Evolutionary conservation across 345 rosid species (phyloP).

Genomic region (Gossypium ekmanianum): DNA sequence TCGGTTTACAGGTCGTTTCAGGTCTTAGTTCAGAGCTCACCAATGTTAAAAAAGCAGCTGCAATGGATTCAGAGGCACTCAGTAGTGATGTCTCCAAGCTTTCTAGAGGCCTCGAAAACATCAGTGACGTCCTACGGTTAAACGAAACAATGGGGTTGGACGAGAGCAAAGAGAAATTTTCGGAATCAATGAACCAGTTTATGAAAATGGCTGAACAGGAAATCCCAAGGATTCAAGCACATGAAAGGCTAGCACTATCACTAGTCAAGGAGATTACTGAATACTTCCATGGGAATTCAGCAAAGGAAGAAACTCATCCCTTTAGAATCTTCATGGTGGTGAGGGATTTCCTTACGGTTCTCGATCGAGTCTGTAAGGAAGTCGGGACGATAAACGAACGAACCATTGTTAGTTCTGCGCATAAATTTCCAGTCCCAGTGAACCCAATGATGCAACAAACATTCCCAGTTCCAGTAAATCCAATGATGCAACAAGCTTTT

Average conservation of each 20-base stretch:
- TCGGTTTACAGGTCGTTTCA: constrained; percentile 91
- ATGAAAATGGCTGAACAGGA: constrained; percentile 70
- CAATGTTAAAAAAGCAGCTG: constrained; percentile 91
- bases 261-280: constrained; percentile 93
- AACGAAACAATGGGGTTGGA: constrained; percentile 34
- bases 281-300: constrained; percentile 97
- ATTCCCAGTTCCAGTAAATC: constrained; percentile 17
- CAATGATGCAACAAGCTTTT: constrained; percentile 37
- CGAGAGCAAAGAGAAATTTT: constrained; percentile 50
- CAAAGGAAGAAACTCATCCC: constrained; percentile 97
- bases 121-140: constrained; percentile 48
- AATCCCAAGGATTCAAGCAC: constrained; percentile 81
- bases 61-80: constrained; percentile 91
- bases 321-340: constrained; percentile 97
- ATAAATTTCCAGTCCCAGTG: constrained; percentile 75
- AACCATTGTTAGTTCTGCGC: constrained; percentile 75
- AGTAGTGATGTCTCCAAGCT: constrained; percentile 79
- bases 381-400: constrained; percentile 87
- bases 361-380: constrained; percentile 93
- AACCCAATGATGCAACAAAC: constrained; percentile 52
- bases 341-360: constrained; percentile 75
- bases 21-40: constrained; percentile 69
- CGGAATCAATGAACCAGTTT: constrained; percentile 67
- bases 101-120: constrained; percentile 53
- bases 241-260: constrained; percentile 76